Conservation (phyloP, 768 basidiomycete species). For the Cyclocybe cylindracea region DNA sequence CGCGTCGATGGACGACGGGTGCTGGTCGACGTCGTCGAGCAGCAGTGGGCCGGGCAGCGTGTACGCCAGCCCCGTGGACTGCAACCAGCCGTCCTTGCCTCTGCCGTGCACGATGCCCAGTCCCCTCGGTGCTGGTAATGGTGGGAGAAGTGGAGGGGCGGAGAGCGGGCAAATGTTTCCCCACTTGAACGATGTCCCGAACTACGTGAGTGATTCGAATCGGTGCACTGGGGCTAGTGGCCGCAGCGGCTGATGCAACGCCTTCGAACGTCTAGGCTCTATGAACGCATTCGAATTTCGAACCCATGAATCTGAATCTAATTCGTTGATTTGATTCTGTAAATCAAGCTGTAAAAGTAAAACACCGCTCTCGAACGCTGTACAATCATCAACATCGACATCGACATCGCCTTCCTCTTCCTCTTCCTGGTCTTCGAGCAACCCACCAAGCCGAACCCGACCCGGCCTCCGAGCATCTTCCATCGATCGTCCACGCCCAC, state of each 20-base stretch:
- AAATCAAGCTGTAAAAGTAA: too few species aligned
- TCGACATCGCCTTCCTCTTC: slow-evolving; percentile 1
- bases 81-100: slow-evolving; percentile 4
- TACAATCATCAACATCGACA: not conserved
- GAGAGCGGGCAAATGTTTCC: not conserved
- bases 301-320: too few species aligned
- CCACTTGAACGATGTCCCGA: slow-evolving; percentile 12
- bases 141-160: not conserved
- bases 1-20: slow-evolving; percentile 15
- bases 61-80: slow-evolving; percentile 22
- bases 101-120: slow-evolving; percentile 10
- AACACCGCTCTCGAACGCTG: not conserved
- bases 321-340: not conserved
- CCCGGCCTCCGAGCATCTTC: too few species aligned
- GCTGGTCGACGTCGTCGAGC: not conserved
- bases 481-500: too few species aligned
- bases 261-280: slow-evolving; percentile 1
- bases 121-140: not conserved
- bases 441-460: too few species aligned
- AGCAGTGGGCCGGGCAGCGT: slow-evolving; percentile 7
- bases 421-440: too few species aligned
- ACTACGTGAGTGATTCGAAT: slow-evolving; percentile 20
- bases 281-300: slow-evolving; percentile 4
- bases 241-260: not conserved
- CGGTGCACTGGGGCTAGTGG: not conserved